Evolutionary conservation across 2,329 filamentous ascomycete genomes (phyloP).

Genomic region (Podosphaera aphanis): DNA sequence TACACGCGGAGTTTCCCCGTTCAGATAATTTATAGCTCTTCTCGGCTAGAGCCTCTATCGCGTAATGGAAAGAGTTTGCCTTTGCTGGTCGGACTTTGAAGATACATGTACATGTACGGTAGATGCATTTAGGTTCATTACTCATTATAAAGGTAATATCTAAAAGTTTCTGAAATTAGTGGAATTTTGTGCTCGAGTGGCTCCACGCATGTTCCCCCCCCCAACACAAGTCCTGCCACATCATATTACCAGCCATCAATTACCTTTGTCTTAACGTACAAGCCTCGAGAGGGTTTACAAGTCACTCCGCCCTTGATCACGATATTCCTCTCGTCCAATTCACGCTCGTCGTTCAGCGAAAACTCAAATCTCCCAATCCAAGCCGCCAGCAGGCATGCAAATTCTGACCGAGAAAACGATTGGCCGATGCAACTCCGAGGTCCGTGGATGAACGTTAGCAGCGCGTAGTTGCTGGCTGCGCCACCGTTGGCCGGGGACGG

Average conservation of each 20-base stretch:
- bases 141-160: too few species aligned
- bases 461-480: conserved; percentile 51
- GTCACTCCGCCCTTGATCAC: conserved; percentile 49
- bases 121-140: too few species aligned
- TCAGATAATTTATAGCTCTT: too few species aligned
- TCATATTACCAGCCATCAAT: conserved; percentile 40
- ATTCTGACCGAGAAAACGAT: conserved; percentile 57
- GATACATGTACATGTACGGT: too few species aligned
- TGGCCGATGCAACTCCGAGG: conserved; percentile 69
- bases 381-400: conserved; percentile 58
- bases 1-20: too few species aligned
- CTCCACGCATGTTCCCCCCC: too few species aligned
- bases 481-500: conserved; percentile 35
- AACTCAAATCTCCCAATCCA: conserved; percentile 56
- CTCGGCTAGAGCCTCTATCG: too few species aligned
- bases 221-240: too few species aligned
- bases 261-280: conserved; percentile 43
- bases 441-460: conserved; percentile 67
- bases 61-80: too few species aligned
- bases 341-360: conserved; percentile 29
- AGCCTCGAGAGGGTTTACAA: conserved; percentile 44
- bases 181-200: too few species aligned
- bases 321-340: conserved; percentile 42
- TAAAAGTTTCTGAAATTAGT: too few species aligned
- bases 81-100: too few species aligned